Conservation (phyloP, 176 grass and related monocot species). For the Microstegium vimineum region DNA sequence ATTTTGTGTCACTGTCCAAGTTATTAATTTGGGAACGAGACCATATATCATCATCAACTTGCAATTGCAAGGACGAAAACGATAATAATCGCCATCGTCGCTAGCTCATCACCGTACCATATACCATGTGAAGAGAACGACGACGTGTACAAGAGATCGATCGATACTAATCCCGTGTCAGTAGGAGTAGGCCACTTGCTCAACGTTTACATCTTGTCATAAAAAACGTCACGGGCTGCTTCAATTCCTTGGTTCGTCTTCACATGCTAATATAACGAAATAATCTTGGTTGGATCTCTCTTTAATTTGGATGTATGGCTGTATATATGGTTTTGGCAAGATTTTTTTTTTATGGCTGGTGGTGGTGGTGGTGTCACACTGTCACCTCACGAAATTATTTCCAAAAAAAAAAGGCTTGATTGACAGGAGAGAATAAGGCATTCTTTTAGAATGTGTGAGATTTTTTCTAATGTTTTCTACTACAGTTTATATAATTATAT, state of each 20-base stretch:
- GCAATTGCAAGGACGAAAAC: neutral
- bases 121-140: too few species aligned
- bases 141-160: too few species aligned
- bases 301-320: neutral
- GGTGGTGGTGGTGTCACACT: too few species aligned
- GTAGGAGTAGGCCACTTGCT: neutral
- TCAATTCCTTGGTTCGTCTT: too few species aligned
- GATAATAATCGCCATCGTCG: too few species aligned
- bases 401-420: neutral
- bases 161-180: neutral
- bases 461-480: neutral
- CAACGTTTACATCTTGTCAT: neutral
- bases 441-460: too few species aligned
- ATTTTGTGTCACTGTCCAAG: slow-evolving; percentile 7
- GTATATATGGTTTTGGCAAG: neutral
- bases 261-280: neutral
- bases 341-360: too few species aligned
- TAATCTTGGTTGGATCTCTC: neutral
- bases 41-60: neutral
- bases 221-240: neutral
- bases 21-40: too few species aligned
- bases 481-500: too few species aligned
- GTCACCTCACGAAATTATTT: slow-evolving; percentile 8
- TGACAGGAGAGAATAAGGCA: neutral
- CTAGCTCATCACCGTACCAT: too few species aligned